A percentile compares a stretch with the other conserved stretches of the same genome.
Evolutionary conservation across 805 yeast species (phyloP).

Genomic region (Candida adriatica): DNA sequence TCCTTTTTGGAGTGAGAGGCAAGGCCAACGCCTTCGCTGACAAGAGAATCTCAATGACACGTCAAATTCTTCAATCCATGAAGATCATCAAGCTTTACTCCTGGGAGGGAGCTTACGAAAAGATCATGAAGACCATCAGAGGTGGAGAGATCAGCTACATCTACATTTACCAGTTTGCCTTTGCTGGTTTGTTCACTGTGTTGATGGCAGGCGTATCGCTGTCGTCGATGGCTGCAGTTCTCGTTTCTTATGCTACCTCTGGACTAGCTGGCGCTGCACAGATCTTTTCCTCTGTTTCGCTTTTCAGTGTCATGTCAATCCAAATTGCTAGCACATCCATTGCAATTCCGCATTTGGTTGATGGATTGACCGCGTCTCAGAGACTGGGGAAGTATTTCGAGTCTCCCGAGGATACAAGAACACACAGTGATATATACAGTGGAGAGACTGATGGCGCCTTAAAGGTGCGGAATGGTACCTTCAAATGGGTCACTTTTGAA

Average conservation of each 20-base stretch:
- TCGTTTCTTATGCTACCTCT: slow-evolving; percentile 29
- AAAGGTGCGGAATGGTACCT: slow-evolving; percentile 41
- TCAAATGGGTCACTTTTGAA: slow-evolving; percentile 53
- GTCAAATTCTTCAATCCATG: slow-evolving; percentile 52
- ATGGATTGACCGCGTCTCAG: slow-evolving; percentile 51
- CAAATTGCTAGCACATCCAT: slow-evolving; percentile 52
- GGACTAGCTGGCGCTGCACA: slow-evolving; percentile 45
- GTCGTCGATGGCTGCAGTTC: slow-evolving; percentile 47
- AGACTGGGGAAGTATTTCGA: slow-evolving; percentile 49
- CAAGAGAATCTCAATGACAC: slow-evolving; percentile 46
- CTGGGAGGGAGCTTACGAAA: slow-evolving; percentile 75
- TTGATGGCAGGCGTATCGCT: slow-evolving; percentile 42
- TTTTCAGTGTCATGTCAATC: slow-evolving; percentile 51
- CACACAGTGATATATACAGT: slow-evolving; percentile 27
- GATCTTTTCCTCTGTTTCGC: slow-evolving; percentile 60
- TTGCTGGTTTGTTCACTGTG: slow-evolving; percentile 49
- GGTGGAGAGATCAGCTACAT: slow-evolving; percentile 48
- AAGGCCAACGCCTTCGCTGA: slow-evolving; percentile 53
- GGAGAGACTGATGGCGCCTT: slow-evolving; percentile 34
- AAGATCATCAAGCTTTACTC: slow-evolving; percentile 72
- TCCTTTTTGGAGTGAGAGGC: slow-evolving; percentile 30
- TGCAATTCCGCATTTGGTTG: slow-evolving; percentile 50
- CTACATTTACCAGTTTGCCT: slow-evolving; percentile 45
- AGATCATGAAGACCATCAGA: slow-evolving; percentile 44
- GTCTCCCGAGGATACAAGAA: slow-evolving; percentile 36